Conservation (phyloP, 1,139 yeast genomes). For the Sugiyamaella sp. region DNA sequence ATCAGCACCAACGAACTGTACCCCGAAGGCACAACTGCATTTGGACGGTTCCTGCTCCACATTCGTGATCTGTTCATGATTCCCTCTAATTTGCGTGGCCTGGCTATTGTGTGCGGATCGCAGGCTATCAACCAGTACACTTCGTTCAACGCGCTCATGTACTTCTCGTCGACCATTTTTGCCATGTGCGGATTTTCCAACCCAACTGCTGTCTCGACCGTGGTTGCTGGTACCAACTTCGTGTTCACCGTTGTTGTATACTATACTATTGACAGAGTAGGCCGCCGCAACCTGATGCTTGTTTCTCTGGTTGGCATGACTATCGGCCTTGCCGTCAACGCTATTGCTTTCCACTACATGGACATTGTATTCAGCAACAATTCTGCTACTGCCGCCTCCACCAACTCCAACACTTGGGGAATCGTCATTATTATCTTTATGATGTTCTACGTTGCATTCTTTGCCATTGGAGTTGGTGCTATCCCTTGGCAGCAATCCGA, state of each 20-base stretch:
- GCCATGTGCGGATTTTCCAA: constrained; percentile 84
- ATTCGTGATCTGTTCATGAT: constrained; percentile 68
- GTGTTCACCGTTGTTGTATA: constrained; percentile 82
- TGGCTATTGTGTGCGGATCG: constrained; percentile 84
- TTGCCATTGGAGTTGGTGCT: constrained; percentile 93
- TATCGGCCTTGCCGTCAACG: constrained; percentile 70
- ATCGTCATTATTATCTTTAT: constrained; percentile 79
- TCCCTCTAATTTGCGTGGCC: constrained; percentile 83
- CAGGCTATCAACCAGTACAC: constrained; percentile 96
- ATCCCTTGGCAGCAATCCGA: constrained; percentile 99
- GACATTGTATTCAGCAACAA: constrained; percentile 54
- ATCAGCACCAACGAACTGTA: constrained; percentile 31
- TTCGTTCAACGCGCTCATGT: constrained; percentile 94
- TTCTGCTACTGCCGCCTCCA: constrained; percentile 47
- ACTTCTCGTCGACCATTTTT: constrained; percentile 87
- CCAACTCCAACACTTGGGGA: constrained; percentile 79
- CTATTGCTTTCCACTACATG: constrained; percentile 86
- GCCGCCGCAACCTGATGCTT: constrained; percentile 78
- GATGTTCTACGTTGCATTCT: constrained; percentile 84
- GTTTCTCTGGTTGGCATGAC: constrained; percentile 82
- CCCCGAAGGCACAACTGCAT: constrained; percentile 24
- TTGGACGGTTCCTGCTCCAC: constrained; percentile 32
- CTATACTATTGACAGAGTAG: constrained; percentile 79
- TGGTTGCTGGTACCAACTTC: constrained; percentile 91
- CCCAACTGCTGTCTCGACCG: constrained; percentile 90